Evolutionary conservation across 768 basidiomycete genomes (phyloP), one percentile per base, ranked within the genome.

Genomic region (Termitomyces sp.): DNA sequence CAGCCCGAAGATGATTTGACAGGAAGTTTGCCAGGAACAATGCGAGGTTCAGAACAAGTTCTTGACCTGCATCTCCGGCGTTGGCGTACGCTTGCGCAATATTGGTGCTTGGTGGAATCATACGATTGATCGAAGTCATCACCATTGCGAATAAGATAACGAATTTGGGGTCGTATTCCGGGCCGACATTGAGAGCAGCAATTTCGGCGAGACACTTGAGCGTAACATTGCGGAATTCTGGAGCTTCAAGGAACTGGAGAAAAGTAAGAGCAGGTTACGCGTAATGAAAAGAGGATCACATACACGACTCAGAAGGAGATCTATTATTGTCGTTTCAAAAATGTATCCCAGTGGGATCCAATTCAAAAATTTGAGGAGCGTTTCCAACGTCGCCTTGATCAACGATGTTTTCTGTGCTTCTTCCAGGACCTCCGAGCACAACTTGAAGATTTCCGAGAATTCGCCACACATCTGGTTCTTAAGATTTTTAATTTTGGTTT

Each of bases 261-360:
- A 53, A 67, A 40, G 40, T 57, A 36, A 63, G 58, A 40, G 47
- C 7, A 42, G 47, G 48, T 46, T 46, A 35, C 13, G 14, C 30
- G 9, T 42, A 22, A 53, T 48, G 50, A 63, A 24, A 30, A 38
- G 56, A 45, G 22, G 0, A n/a, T 16, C 35, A 81, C 90, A 73
- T 74, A 97, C 95, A 65, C 96, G 84, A 68, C 86, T 88, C 35
- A 98, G 81, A 18, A 99, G 80, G 55, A 92, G 82, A 72, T 99
- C 97, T 61, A 98, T 98, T 65, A 99, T 88, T 36, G 89, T 92
- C 1, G 97, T 98, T 75, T 98, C 97, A 67, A 98, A 99, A 65
- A 99, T 98, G 70, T 96, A 99, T 22, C 96, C 97, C 51, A 99
- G 77, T 50, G 97, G 97, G 66, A 99, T 99, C 97, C 97, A 98